These are phyloP conservation scores for Spathaspora sp. DNA, from an alignment of 1,139 yeast genomes.

Conservation along the genomic window DNA sequence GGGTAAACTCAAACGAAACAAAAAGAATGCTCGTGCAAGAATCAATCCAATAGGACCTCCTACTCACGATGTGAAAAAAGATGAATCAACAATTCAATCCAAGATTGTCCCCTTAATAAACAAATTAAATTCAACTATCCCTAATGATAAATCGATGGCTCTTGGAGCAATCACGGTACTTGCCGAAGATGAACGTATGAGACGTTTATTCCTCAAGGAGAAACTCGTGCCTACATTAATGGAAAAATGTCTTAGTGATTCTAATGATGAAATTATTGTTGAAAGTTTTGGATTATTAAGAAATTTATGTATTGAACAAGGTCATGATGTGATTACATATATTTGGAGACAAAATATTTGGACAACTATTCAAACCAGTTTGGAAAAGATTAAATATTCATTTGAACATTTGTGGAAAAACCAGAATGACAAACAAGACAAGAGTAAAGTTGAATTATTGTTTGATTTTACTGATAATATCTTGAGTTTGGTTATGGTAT, in stretches of 20 bases:
- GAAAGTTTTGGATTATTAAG: constrained; percentile 81
- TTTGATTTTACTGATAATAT: constrained; percentile 75
- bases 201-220: constrained; percentile 67
- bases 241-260: constrained; percentile 65
- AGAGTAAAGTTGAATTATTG: constrained; percentile 46
- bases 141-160: constrained; percentile 79
- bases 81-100: constrained; percentile 49
- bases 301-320: constrained; percentile 81
- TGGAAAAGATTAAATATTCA: constrained; percentile 50
- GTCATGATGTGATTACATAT: constrained; percentile 75
- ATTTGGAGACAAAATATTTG: constrained; percentile 81
- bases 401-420: constrained; percentile 39
- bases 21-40: constrained; percentile 57
- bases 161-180: constrained; percentile 70
- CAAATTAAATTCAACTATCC: constrained; percentile 59
- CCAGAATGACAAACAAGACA: constrained; percentile 28
- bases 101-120: constrained; percentile 69
- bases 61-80: constrained; percentile 33
- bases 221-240: constrained; percentile 62
- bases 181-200: constrained; percentile 64
- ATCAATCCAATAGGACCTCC: constrained; percentile 44
- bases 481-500: constrained; percentile 63
- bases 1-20: constrained; percentile 77
- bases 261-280: constrained; percentile 70
- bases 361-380: constrained; percentile 52